Percentiles rank a stretch among this genome's conserved stretches.
Evolutionary conservation across 305 asterid genomes (phyloP).

Genomic region (Fraxinus dipetala): DNA sequence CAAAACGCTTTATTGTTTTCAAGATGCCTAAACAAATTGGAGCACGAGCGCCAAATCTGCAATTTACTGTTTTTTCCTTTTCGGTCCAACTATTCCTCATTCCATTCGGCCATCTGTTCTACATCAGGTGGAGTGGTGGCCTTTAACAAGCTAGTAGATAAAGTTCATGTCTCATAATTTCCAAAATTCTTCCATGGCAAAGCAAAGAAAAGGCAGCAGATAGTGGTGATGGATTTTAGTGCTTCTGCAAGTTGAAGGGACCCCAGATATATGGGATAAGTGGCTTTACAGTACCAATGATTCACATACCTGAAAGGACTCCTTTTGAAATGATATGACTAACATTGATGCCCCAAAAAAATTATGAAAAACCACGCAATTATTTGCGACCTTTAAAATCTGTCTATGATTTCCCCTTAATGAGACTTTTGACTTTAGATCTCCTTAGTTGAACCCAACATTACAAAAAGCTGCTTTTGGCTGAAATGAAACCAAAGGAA

Average conservation of each 20-base stretch:
- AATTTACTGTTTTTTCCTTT: too few relatives aligned
- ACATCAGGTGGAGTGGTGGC: neutral
- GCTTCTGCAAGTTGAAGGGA: constrained; percentile 44
- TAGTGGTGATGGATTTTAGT: constrained; percentile 22
- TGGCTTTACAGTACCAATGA: constrained; percentile 21
- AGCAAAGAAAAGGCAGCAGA: constrained; percentile 45
- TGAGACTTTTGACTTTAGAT: neutral
- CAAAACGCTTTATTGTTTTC: too few relatives aligned
- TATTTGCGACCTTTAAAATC: neutral
- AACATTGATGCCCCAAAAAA: constrained; percentile 13
- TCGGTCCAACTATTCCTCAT: too few relatives aligned
- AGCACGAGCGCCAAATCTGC: too few relatives aligned
- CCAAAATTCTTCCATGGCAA: constrained; percentile 83
- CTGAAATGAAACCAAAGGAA: constrained; percentile 5
- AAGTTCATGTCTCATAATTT: constrained; percentile 52
- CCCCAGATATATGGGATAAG: constrained; percentile 29
- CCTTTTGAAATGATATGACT: constrained; percentile 20
- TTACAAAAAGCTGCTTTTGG: neutral
- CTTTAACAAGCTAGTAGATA: neutral
- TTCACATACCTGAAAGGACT: constrained; percentile 24
- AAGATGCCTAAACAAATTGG: constrained; percentile 30
- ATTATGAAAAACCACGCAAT: neutral
- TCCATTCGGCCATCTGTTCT: too few relatives aligned
- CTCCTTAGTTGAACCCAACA: neutral
- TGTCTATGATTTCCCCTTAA: neutral